Conservation (phyloP, 2,329 filamentous ascomycete genomes). For the Fusarium nurragi region DNA sequence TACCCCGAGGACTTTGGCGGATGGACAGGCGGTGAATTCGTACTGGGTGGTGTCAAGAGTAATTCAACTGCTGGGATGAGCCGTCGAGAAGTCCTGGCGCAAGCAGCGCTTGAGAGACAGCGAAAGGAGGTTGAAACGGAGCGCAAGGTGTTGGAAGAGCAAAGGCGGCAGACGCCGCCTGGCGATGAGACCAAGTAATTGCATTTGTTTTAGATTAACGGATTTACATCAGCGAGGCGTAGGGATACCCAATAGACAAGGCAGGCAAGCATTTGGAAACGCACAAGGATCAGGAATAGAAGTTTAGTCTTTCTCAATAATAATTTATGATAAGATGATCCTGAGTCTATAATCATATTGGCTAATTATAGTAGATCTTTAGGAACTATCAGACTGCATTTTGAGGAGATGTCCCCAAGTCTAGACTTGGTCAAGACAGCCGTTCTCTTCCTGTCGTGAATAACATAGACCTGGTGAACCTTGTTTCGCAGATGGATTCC, state of each 20-base stretch:
- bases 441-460: no score
- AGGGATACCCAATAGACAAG: constrained; percentile 21
- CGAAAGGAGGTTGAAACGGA: constrained; percentile 48
- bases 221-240: constrained; percentile 4
- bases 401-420: no score
- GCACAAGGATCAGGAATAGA: no score
- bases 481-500: no score
- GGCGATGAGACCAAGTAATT: constrained; percentile 41
- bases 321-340: no score
- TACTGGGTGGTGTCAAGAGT: constrained; percentile 68
- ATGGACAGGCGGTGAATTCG: constrained; percentile 82
- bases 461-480: no score
- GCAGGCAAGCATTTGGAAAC: not conserved
- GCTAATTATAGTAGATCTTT: no score
- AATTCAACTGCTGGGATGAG: constrained; percentile 62
- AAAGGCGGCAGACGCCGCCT: constrained; percentile 37
- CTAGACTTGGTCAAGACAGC: no score
- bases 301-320: no score
- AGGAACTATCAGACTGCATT: no score
- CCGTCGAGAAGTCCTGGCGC: constrained; percentile 78
- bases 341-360: no score
- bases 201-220: not conserved
- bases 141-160: constrained; percentile 45
- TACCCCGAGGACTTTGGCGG: constrained; percentile 71
- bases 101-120: constrained; percentile 51